These are phyloP conservation scores for Penicillium riverlandense DNA, from an alignment of 495 filamentous ascomycete genomes.

Conservation along the genomic window DNA sequence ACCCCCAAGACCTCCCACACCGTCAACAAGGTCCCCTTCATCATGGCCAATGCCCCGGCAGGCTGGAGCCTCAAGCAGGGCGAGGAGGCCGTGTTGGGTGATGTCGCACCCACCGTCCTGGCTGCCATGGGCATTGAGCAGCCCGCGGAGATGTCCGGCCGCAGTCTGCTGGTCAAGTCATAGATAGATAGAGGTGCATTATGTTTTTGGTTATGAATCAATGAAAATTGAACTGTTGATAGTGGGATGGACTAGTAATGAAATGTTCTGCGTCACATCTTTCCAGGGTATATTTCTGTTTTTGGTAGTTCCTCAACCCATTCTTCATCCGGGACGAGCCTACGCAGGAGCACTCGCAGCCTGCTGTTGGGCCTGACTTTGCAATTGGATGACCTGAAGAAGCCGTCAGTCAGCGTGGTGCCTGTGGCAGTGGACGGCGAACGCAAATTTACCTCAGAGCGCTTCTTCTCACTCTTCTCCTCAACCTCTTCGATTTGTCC, in stretches of 20 bases:
- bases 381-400: slow-evolving; percentile 35
- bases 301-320: no score
- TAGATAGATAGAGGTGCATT: slow-evolving; percentile 14
- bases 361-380: slow-evolving; percentile 35
- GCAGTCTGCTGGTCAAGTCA: slow-evolving; percentile 71
- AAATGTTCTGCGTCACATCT: neutral
- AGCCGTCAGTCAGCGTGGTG: no score
- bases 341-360: slow-evolving; percentile 29
- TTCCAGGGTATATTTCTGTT: no score
- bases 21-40: slow-evolving; percentile 92
- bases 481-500: slow-evolving; percentile 71
- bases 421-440: no score
- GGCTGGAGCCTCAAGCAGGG: slow-evolving; percentile 74
- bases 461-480: slow-evolving; percentile 75
- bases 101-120: slow-evolving; percentile 90
- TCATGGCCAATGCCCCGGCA: slow-evolving; percentile 93
- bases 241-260: neutral
- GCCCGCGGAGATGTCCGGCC: slow-evolving; percentile 87
- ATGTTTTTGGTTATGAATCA: slow-evolving; percentile 13
- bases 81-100: slow-evolving; percentile 75
- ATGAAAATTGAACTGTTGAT: slow-evolving; percentile 5
- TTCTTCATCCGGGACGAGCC: slow-evolving; percentile 6
- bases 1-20: slow-evolving; percentile 98
- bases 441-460: slow-evolving; percentile 47
- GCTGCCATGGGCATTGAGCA: slow-evolving; percentile 84